Percentiles rank a stretch among this genome's conserved stretches.
These are phyloP conservation scores for Ascochyta lentis DNA, from an alignment of 2,329 filamentous ascomycete species.

Conservation along the genomic window DNA sequence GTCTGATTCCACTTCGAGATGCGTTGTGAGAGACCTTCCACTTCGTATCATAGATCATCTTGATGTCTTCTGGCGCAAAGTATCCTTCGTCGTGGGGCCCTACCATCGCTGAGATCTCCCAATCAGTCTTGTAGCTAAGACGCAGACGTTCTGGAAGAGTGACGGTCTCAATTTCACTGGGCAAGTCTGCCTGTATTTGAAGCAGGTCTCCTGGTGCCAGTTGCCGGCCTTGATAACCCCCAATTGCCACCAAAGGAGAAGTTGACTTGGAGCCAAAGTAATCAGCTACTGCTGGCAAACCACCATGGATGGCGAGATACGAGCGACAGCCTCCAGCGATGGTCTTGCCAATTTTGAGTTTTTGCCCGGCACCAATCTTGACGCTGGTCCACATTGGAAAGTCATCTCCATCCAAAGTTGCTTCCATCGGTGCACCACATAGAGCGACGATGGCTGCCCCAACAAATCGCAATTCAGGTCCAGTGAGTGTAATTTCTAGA, in stretches of 20 bases:
- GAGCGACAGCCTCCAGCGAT: constrained; percentile 61
- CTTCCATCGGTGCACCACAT: constrained; percentile 62
- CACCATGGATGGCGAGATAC: constrained; percentile 65
- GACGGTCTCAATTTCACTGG: constrained; percentile 38
- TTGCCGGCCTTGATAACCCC: constrained; percentile 65
- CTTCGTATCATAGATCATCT: constrained; percentile 63
- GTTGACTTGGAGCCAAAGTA: constrained; percentile 68
- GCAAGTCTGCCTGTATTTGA: constrained; percentile 51
- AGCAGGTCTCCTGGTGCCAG: constrained; percentile 63
- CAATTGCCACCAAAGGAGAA: constrained; percentile 63
- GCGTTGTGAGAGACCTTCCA: constrained; percentile 69
- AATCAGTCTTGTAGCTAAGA: constrained; percentile 58
- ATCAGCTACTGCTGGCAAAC: constrained; percentile 59
- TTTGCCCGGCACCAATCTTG: constrained; percentile 59
- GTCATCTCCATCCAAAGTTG: constrained; percentile 57
- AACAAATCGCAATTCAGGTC: constrained; percentile 65
- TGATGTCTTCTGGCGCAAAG: constrained; percentile 58
- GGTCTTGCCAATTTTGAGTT: constrained; percentile 62
- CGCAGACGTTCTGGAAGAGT: constrained; percentile 55
- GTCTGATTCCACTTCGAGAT: constrained; percentile 65
- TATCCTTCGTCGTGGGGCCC: constrained; percentile 65
- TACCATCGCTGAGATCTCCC: constrained; percentile 62
- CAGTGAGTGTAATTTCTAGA: constrained; percentile 66
- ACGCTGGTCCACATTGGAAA: constrained; percentile 64
- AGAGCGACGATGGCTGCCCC: constrained; percentile 62